Evolutionary conservation across 768 basidiomycete species (phyloP), one percentile per base, ranked within the genome.

Genomic region (Collybiopsis luxurians): DNA sequence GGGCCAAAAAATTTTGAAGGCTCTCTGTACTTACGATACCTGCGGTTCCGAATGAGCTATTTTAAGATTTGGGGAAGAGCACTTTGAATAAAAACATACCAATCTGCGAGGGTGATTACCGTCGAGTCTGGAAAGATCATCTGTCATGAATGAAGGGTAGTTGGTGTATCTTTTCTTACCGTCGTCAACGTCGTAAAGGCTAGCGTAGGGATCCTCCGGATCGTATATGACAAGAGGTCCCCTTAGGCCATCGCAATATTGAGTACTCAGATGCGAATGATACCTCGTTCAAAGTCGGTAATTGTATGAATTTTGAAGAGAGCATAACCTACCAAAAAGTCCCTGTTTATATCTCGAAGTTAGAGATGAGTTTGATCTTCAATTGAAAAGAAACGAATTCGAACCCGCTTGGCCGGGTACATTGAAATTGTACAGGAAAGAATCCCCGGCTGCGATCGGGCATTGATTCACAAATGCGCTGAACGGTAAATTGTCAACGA

Each of bases 241-340:
- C 28, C 75, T 65, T 50, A 77, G 64, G 0, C 75, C 75, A 23
- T 77, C 74, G 31, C 76, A 76, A 51, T 74, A 75, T 59, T 74
- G 76, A 5, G 65, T 65, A 19, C 61, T 15, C 36, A 15, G 21
- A 21, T 66, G 64, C 19, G 40, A 59, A 58, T 24, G 61, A 65
- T 45, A 71, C 72, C 21, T 66, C 67, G 48, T n/a, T n/a, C n/a
- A n/a, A n/a, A n/a, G n/a, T n/a, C n/a, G n/a, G 75, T 74, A 38
- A 64, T 59, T 6, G 56, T 49, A 21, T 64, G 62, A 58, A 19
- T 60, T 64, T 47, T 73, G 74, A 23, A 67, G 68, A 47, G 72
- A 71, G 45, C 70, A 39, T 2, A 19, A 73, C 71, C 69, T 69
- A 60, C 63, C 71, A 4, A 70, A 19, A 44, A 71, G 73, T 10